Evolutionary conservation across 768 basidiomycete genomes (phyloP).

Genomic region (Coprinopsis sp.): DNA sequence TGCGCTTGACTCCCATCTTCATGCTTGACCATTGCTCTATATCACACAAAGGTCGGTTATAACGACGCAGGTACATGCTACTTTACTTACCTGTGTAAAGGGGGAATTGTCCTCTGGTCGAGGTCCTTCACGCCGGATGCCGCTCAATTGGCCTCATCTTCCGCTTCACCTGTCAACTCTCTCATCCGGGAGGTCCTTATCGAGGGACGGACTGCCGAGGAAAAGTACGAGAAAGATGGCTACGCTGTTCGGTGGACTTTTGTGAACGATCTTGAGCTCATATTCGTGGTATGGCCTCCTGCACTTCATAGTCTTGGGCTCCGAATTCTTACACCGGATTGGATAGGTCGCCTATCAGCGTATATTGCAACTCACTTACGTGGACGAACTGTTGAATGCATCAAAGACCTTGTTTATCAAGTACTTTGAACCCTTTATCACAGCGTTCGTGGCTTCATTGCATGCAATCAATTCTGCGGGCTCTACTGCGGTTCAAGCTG

Average conservation of each 20-base stretch:
- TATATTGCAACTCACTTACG: slow-evolving; percentile 90
- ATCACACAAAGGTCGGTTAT: slow-evolving; percentile 76
- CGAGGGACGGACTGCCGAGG: slow-evolving; percentile 77
- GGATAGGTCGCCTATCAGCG: slow-evolving; percentile 93
- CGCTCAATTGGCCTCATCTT: slow-evolving; percentile 58
- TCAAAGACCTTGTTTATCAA: slow-evolving; percentile 84
- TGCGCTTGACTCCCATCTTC: background rate
- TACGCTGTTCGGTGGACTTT: slow-evolving; percentile 94
- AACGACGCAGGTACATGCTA: background rate
- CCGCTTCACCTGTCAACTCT: slow-evolving; percentile 80
- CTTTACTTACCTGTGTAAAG: slow-evolving; percentile 33
- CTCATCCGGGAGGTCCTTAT: slow-evolving; percentile 89
- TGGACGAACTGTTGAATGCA: slow-evolving; percentile 79
- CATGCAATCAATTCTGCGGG: slow-evolving; percentile 55
- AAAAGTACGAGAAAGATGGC: slow-evolving; percentile 90
- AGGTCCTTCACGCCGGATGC: slow-evolving; percentile 91
- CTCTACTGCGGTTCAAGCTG: slow-evolving; percentile 31
- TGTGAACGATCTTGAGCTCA: slow-evolving; percentile 91
- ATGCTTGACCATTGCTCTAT: slow-evolving; percentile 98
- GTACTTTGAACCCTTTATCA: slow-evolving; percentile 79
- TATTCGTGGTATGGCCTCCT: slow-evolving; percentile 76
- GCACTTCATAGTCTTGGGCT: slow-evolving; percentile 8
- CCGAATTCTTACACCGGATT: background rate
- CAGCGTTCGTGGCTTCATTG: slow-evolving; percentile 78
- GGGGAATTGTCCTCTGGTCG: slow-evolving; percentile 92